These are phyloP conservation scores for Yamadazyma sp. DNA, from an alignment of 1,139 yeast genomes.

Conservation along the genomic window DNA sequence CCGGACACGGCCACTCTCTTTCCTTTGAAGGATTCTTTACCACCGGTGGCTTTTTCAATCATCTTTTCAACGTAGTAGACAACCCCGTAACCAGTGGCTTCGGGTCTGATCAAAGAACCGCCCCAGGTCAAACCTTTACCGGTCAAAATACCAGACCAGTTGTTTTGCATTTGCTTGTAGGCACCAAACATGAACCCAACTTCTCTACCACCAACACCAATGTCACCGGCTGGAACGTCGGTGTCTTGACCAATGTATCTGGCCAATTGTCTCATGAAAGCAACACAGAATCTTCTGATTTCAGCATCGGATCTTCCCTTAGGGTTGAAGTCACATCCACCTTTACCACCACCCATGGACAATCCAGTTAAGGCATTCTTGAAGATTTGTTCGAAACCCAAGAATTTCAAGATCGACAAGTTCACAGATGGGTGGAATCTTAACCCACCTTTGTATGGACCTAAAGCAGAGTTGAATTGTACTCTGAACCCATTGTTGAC, in stretches of 20 bases:
- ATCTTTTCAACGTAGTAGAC: conserved; percentile 96
- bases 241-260: conserved; percentile 97
- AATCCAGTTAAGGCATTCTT: conserved; percentile 97
- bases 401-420: conserved; percentile 89
- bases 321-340: conserved; percentile 98
- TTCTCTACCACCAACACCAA: conserved; percentile 95
- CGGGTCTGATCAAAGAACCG: conserved; percentile 98
- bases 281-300: conserved; percentile 93
- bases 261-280: conserved; percentile 94
- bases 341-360: conserved; percentile 99
- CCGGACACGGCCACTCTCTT: conserved; percentile 97
- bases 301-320: conserved; percentile 90
- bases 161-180: conserved; percentile 87
- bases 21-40: conserved; percentile 86
- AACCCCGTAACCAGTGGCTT: conserved; percentile 98
- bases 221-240: conserved; percentile 97
- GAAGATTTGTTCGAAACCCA: conserved; percentile 98
- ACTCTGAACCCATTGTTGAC: conserved; percentile 98
- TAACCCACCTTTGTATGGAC: conserved; percentile 99
- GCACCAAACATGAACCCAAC: conserved; percentile 88
- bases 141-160: conserved; percentile 96
- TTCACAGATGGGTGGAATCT: conserved; percentile 98
- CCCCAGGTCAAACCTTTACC: conserved; percentile 99
- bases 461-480: conserved; percentile 96
- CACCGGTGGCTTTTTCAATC: conserved; percentile 90